Base-by-base conservation (phyloP, 2,329 filamentous ascomycete genomes). In the Ophiostoma pallidulum region DNA sequence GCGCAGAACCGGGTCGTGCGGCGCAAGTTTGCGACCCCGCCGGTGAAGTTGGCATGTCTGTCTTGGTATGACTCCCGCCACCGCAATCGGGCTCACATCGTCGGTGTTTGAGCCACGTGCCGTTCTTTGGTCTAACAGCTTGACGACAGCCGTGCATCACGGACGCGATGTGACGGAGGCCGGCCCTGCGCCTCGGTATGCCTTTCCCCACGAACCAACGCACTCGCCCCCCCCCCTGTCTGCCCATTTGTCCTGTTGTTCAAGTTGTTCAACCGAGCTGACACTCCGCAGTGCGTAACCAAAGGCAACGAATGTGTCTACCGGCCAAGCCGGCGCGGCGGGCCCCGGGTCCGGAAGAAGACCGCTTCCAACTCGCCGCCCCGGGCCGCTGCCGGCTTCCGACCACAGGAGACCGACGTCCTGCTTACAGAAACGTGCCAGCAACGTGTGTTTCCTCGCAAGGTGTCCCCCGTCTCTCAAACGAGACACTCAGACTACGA, bases 21-120 rank as follows among this genome's bases (percentile, higher is more conserved):
- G 6, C 51, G 53, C 49, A 70, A 69, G 57, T 69, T 70, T 55
- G 66, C 66, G 38, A 62, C 64, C 24, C 71, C 71, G 41, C 71
- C 71, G 2, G 70, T 73, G 24, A 74, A 74, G 57, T 63, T 70
- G 43, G 71, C 71, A 19, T 74, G 71, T 54, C 62, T 74, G 48
- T 66, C 70, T 45, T 74, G 71, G 71, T 73, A 65, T 50, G 66
- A 42, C 14, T 9, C 8, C 14, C 6, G 22, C 29, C 22, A 31
- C 9, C 31, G 16, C 22, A 10, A 14, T 36, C 14, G 24, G 18
- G 42, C 42, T 8, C 16, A 14, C 7, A 7, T 16, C 28, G 9
- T 22, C 19, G 1, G n/a, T 6, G n/a, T 36, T 31, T 19, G 3
- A 14, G 14, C n/a, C 35, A 41, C n/a, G 12, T 40, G 20, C 4